Evolutionary conservation across 805 yeast species (phyloP).

Genomic region (Saturnispora diversa): DNA sequence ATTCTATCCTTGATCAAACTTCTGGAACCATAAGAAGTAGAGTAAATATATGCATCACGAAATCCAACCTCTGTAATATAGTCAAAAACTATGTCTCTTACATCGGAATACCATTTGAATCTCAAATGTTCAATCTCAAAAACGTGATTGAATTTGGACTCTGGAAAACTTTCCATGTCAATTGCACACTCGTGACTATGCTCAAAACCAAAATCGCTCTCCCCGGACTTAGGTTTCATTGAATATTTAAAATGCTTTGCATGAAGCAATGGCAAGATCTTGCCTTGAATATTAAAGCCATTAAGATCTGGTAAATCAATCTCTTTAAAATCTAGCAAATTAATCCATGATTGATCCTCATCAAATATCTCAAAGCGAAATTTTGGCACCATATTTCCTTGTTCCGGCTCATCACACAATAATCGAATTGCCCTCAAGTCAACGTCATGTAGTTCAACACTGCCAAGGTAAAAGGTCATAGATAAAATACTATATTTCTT

Average conservation of each 20-base stretch:
- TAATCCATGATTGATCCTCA: constrained; percentile 53
- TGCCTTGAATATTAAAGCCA: constrained; percentile 33
- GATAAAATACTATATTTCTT: constrained; percentile 42
- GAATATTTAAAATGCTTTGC: constrained; percentile 69
- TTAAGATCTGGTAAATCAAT: constrained; percentile 37
- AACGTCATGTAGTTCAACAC: constrained; percentile 43
- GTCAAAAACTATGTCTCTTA: constrained; percentile 55
- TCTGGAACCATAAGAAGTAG: constrained; percentile 23
- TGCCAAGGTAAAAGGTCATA: constrained; percentile 57
- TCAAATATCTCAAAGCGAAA: constrained; percentile 36
- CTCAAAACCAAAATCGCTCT: constrained; percentile 39
- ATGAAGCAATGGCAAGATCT: constrained; percentile 54
- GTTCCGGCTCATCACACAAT: constrained; percentile 25
- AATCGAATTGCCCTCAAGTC: constrained; percentile 56
- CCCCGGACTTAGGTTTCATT: constrained; percentile 35
- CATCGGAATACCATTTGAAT: constrained; percentile 68
- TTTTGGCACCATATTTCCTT: constrained; percentile 4
- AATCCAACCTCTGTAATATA: constrained; percentile 45
- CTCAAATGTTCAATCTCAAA: constrained; percentile 67
- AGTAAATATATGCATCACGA: constrained; percentile 36
- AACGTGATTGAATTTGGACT: constrained; percentile 46
- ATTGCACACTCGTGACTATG: constrained; percentile 59
- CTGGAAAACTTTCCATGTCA: constrained; percentile 29
- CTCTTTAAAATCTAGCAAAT: constrained; percentile 53
- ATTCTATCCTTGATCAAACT: constrained; percentile 19